Evolutionary conservation across 306 rosid genomes (phyloP).

Genomic region (Vachellia collinsii): DNA sequence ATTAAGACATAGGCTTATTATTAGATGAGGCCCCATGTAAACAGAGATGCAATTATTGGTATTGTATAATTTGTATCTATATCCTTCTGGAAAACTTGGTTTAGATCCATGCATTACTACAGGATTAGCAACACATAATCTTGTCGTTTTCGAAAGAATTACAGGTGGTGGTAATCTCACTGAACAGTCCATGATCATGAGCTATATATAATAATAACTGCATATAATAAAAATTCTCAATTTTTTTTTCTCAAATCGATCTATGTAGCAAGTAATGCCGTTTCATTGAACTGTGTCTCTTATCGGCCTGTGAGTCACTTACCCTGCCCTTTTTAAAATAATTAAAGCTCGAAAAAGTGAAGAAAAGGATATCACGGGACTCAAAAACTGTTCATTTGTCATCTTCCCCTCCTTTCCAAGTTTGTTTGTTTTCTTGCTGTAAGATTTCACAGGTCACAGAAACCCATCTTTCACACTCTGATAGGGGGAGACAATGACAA

Average conservation of each 20-base stretch:
- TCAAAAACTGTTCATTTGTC: conserved; percentile 60
- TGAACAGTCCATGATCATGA: background rate
- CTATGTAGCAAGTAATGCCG: background rate
- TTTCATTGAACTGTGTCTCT: background rate
- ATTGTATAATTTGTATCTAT: background rate
- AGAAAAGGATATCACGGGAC: conserved; percentile 69
- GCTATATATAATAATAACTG: background rate
- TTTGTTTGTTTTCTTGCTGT: conserved; percentile 38
- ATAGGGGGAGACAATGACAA: conserved; percentile 31
- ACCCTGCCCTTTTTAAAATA: conserved; percentile 20
- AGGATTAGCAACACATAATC: conserved; percentile 19
- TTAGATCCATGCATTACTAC: background rate
- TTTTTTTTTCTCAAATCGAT: background rate
- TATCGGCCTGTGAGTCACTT: conserved; percentile 21
- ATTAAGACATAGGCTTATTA: too few relatives aligned
- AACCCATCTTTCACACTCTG: conserved; percentile 17
- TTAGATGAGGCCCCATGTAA: too few relatives aligned
- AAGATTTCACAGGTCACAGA: conserved; percentile 42
- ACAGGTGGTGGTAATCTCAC: conserved; percentile 38
- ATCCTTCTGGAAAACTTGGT: background rate
- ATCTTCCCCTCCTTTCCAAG: conserved; percentile 37
- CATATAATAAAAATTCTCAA: background rate
- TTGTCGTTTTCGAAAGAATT: conserved; percentile 32
- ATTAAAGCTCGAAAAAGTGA: conserved; percentile 25
- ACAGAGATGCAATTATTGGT: conserved; percentile 1